These are phyloP conservation scores for Microbotryum intermedium DNA, from an alignment of 1,284 basidiomycete species.

Conservation along the genomic window DNA sequence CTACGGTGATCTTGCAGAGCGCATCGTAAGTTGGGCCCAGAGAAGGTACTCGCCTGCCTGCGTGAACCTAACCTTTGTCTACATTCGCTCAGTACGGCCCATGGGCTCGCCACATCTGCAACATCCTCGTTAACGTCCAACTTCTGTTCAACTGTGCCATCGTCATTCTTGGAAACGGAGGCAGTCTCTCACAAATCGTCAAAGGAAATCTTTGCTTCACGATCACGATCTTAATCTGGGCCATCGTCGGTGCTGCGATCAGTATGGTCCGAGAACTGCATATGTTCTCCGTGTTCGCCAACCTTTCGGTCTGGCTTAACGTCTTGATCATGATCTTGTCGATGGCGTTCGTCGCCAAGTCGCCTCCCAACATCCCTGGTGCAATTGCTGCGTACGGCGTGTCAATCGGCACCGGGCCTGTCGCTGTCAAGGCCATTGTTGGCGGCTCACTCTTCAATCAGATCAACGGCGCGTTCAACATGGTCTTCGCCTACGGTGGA, in stretches of 20 bases:
- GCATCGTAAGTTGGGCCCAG: too few relatives aligned
- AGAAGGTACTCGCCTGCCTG: too few relatives aligned
- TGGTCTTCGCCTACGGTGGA: conserved; percentile 51
- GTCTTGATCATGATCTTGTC: conserved; percentile 49
- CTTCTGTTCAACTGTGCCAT: conserved; percentile 49
- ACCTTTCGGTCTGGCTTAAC: conserved; percentile 38
- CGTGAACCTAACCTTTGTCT: too few relatives aligned
- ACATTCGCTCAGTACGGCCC: too few relatives aligned
- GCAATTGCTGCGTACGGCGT: conserved; percentile 44
- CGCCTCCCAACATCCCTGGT: conserved; percentile 50
- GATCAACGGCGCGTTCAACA: conserved; percentile 54
- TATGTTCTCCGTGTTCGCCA: conserved; percentile 31
- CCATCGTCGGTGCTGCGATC: conserved; percentile 47
- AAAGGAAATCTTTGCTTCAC: conserved; percentile 51
- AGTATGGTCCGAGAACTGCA: conserved; percentile 25
- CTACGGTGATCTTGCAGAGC: conserved; percentile 53
- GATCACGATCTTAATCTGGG: conserved; percentile 51
- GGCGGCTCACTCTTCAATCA: conserved; percentile 42
- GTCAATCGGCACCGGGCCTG: conserved; percentile 40
- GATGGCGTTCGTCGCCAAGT: conserved; percentile 50
- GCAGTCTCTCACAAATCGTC: conserved; percentile 47
- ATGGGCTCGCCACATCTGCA: conserved; percentile 43
- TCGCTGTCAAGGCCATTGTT: conserved; percentile 46
- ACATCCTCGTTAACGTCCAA: conserved; percentile 50
- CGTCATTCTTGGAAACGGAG: conserved; percentile 39